Conservation (phyloP, 768 basidiomycete genomes). For the Daedaleopsis sinensis region DNA sequence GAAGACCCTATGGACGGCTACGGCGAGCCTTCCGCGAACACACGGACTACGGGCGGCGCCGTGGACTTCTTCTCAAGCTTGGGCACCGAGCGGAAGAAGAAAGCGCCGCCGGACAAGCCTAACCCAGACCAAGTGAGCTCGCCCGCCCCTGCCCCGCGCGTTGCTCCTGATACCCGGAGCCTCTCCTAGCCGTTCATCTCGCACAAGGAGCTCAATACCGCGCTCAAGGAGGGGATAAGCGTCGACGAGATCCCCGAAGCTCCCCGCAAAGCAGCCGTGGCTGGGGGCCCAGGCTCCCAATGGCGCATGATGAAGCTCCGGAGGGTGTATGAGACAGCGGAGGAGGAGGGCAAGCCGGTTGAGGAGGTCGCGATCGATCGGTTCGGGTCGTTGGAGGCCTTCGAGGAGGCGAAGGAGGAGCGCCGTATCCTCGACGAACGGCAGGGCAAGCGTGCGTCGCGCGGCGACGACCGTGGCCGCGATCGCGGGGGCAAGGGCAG, state of each 20-base stretch:
- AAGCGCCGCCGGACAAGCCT: conserved; percentile 57
- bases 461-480: conserved; percentile 37
- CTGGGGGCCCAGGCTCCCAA: conserved; percentile 90
- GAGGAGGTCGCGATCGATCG: conserved; percentile 87
- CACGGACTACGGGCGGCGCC: conserved; percentile 55
- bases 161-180: conserved; percentile 6
- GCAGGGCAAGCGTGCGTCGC: conserved; percentile 52
- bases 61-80: conserved; percentile 91
- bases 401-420: conserved; percentile 89
- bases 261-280: conserved; percentile 54
- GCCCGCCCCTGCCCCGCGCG: background rate
- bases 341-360: conserved; percentile 74
- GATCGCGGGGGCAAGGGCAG: conserved; percentile 38
- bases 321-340: conserved; percentile 85
- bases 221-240: conserved; percentile 48
- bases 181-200: conserved; percentile 57
- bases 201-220: conserved; percentile 62
- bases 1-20: conserved; percentile 70
- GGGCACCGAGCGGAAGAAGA: conserved; percentile 75
- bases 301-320: conserved; percentile 99
- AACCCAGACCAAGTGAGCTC: conserved; percentile 73
- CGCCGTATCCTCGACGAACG: conserved; percentile 84
- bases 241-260: conserved; percentile 45
- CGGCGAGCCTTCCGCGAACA: conserved; percentile 48
- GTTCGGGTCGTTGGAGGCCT: conserved; percentile 83